A percentile compares a stretch with the other conserved stretches of the same genome.
Evolutionary conservation across 129 eudicot genomes (phyloP).

Genomic region (Artemisia tridentata): DNA sequence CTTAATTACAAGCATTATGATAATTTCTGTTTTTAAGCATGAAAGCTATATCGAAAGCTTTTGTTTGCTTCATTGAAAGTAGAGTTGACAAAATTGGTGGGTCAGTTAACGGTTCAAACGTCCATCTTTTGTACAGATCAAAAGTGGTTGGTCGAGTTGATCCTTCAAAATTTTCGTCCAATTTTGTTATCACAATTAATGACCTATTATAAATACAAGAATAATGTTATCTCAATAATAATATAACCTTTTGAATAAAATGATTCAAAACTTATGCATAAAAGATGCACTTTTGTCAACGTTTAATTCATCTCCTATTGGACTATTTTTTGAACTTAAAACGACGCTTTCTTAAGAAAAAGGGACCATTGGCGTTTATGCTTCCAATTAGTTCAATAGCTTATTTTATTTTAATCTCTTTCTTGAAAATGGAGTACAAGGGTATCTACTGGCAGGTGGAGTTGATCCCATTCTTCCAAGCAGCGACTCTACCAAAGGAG

Average conservation of each 20-base stretch:
- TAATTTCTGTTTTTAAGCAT: too few relatives aligned
- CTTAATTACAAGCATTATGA: too few relatives aligned
- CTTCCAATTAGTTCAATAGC: constrained; percentile 7
- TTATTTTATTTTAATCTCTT: constrained; percentile 11
- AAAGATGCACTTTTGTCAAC: too few relatives aligned
- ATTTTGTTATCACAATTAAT: neutral
- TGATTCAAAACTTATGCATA: too few relatives aligned
- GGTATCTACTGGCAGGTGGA: constrained; percentile 80
- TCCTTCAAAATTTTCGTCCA: neutral
- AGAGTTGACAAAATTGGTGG: too few relatives aligned
- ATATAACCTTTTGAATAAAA: too few relatives aligned
- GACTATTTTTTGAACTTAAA: too few relatives aligned
- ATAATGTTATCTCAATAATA: neutral
- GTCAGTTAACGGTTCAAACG: neutral
- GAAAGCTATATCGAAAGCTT: too few relatives aligned
- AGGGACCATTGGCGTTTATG: too few relatives aligned
- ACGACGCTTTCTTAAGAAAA: too few relatives aligned
- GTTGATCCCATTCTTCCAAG: constrained; percentile 67
- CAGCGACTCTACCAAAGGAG: constrained; percentile 46
- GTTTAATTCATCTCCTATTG: too few relatives aligned
- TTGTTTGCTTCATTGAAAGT: too few relatives aligned
- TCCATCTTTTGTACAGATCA: neutral
- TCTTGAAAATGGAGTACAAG: constrained; percentile 56
- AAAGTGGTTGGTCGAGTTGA: neutral
- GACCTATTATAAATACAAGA: neutral